phyloP scores from a whole-genome alignment of 352 stramenopile species.

The Pelagophyceae sp. region DNA sequence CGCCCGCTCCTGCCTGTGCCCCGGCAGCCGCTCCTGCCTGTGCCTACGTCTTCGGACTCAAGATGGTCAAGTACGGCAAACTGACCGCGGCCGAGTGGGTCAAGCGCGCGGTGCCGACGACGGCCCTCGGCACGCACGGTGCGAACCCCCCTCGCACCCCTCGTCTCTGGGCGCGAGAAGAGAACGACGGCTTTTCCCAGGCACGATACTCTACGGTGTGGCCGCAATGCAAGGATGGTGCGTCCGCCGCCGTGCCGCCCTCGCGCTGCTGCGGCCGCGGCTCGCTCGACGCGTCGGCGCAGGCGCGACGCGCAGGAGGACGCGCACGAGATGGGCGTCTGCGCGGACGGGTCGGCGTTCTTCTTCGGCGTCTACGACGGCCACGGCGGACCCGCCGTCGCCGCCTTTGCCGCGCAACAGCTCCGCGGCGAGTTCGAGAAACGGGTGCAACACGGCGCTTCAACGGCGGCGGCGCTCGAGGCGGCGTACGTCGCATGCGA shows the following conservation, averaged over 20 bases:
- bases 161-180: background rate
- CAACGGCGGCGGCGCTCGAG: background rate
- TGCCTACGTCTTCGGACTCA: too few relatives aligned
- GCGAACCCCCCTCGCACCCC: too few relatives aligned
- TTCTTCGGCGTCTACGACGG: conserved; percentile 6
- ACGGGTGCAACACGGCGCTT: background rate
- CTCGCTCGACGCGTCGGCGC: too few relatives aligned
- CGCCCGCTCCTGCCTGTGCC: too few relatives aligned
- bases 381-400: background rate
- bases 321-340: background rate
- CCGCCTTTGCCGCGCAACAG: background rate
- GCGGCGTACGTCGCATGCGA: background rate
- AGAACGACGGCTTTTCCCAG: too few relatives aligned
- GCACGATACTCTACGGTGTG: background rate
- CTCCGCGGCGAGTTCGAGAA: background rate
- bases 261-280: too few relatives aligned
- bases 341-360: background rate
- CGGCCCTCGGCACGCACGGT: too few relatives aligned
- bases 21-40: too few relatives aligned
- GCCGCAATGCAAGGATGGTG: background rate
- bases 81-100: background rate
- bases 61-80: background rate
- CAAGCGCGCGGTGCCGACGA: background rate
- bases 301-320: background rate
- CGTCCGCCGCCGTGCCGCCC: too few relatives aligned